These are phyloP conservation scores for Bothriochloa decipiens DNA, from an alignment of 176 grass and related monocot genomes.

Conservation along the genomic window DNA sequence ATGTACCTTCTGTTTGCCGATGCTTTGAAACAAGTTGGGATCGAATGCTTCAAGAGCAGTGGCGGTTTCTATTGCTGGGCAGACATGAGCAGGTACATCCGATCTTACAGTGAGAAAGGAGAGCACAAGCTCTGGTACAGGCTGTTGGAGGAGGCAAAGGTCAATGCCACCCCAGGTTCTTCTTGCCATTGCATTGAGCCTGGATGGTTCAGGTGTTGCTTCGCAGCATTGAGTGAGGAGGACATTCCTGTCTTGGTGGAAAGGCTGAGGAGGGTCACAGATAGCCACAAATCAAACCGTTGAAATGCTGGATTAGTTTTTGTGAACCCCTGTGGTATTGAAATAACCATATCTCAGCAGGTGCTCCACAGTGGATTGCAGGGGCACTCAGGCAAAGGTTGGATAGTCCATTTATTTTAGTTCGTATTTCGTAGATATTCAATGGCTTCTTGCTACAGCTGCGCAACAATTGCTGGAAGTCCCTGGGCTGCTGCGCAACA, in stretches of 20 bases:
- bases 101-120: constrained; percentile 86
- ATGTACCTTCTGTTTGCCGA: constrained; percentile 62
- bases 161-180: constrained; percentile 86
- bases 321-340: not conserved
- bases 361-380: not conserved
- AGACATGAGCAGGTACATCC: constrained; percentile 92
- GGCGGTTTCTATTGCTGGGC: constrained; percentile 98
- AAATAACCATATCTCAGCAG: constrained; percentile 19
- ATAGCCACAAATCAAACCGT: constrained; percentile 35
- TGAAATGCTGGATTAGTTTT: not conserved
- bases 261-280: constrained; percentile 71
- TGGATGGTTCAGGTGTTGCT: constrained; percentile 95
- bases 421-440: not conserved
- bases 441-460: not conserved
- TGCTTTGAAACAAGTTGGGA: constrained; percentile 75
- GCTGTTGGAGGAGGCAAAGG: constrained; percentile 75
- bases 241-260: constrained; percentile 85
- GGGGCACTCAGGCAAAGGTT: not conserved
- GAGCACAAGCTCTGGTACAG: constrained; percentile 83
- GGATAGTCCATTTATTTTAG: not conserved
- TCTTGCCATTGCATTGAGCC: constrained; percentile 98
- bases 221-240: constrained; percentile 70
- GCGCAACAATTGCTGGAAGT: constrained; percentile 1
- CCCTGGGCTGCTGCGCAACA: not conserved
- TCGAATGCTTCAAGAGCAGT: constrained; percentile 73